Evolutionary conservation across 2,329 filamentous ascomycete species (phyloP).

Genomic region (Talaromyces sp.): DNA sequence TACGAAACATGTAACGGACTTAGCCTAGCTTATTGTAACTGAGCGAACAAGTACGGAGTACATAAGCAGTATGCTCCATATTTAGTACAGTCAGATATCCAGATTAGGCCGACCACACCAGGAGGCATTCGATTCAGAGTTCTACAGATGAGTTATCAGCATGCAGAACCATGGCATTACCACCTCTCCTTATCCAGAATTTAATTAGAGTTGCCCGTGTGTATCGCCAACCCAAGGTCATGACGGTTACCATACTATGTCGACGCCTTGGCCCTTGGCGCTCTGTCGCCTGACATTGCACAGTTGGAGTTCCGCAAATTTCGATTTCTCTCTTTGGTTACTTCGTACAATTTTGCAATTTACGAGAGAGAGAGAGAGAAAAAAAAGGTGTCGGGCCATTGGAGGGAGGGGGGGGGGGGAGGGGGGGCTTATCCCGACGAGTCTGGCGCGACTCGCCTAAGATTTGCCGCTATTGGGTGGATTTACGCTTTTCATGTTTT

Average conservation of each 20-base stretch:
- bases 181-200: neutral
- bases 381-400: neutral
- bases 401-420: too few relatives aligned
- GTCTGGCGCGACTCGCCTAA: slow-evolving; percentile 4
- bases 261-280: slow-evolving; percentile 7
- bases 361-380: neutral
- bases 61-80: neutral
- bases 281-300: neutral
- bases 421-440: neutral
- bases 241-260: neutral
- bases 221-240: neutral
- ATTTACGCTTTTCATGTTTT: neutral
- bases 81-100: neutral
- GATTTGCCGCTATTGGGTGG: slow-evolving; percentile 10
- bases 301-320: neutral
- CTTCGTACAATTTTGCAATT: neutral
- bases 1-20: neutral
- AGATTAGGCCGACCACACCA: too few relatives aligned
- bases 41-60: neutral
- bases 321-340: neutral
- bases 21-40: too few relatives aligned
- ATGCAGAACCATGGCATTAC: neutral
- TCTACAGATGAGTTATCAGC: neutral
- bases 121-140: neutral
- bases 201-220: neutral